Base-by-base conservation (phyloP, 2,329 filamentous ascomycete genomes). In the Blumeria hordei region DNA sequence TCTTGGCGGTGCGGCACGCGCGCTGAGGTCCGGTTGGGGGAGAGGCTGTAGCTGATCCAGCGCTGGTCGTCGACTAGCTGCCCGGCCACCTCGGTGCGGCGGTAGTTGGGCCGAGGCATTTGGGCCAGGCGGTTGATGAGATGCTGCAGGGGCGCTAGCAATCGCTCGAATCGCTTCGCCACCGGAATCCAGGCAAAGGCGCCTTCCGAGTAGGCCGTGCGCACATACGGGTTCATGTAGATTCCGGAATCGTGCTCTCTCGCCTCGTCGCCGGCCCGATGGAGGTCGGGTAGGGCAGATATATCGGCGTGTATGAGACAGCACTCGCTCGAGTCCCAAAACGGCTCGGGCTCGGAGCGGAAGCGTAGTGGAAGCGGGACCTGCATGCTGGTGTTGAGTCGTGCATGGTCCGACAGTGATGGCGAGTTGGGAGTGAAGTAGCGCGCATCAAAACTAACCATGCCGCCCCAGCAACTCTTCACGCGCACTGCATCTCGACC, bases 391-490 rank as follows among this genome's bases (percentile, higher is more conserved):
- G 21, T 16, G 21, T 53, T 33, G 41, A 44, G 7, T 18, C 47
- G 44, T 35, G 52, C 54, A 28, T 34, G 10, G 6, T 34, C 21
- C 16, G 21, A 16, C 7, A 35, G 45, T 12, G n/a, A n/a, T 44
- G 33, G 16, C 14, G 36, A 16, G 59, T 58, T 45, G 16, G 70
- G 67, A 61, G 79, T 75, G 50, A 82, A 75, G 65, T 75, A 78
- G 50, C 68, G 67, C 1, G 76, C 78, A 62, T 81, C 74, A 66
- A 80, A 80, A 1, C 77, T 77, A 2, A 78, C 80, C 76, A 87
- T 86, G 21, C 84, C 84, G 54, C 82, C 81, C 84, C 83, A 88
- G 67, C 84, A 88, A 59, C 79, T 80, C 61, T 74, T 76, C 1
- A 87, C 83, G 8, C 78, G 74, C 1, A 88, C 82, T 0, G 81